A percentile compares a stretch with the other conserved stretches of the same genome.
Evolutionary conservation across 495 filamentous ascomycete genomes (phyloP).

Genomic region (Chaetomium cochliodes): DNA sequence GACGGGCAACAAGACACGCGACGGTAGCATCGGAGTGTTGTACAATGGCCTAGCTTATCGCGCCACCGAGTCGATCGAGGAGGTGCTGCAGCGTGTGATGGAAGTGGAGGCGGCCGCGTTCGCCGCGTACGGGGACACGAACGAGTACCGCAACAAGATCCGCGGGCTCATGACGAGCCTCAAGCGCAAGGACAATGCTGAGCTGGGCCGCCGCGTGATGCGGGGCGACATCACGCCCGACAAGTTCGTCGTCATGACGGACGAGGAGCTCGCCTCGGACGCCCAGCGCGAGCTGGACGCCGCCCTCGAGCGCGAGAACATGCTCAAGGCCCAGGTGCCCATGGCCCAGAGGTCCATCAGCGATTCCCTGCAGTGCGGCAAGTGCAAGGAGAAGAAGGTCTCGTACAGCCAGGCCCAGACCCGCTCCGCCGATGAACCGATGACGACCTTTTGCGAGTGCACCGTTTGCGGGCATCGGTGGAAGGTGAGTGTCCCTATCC

Average conservation of each 20-base stretch:
- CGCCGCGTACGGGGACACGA: conserved; percentile 60
- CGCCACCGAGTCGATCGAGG: conserved; percentile 53
- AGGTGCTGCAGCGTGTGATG: conserved; percentile 64
- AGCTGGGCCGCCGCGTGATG: conserved; percentile 72
- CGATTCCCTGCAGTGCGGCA: conserved; percentile 79
- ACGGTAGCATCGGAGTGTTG: conserved; percentile 83
- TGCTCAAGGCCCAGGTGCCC: conserved; percentile 91
- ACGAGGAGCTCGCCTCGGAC: conserved; percentile 54
- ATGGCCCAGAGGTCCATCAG: conserved; percentile 85
- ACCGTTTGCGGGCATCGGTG: conserved; percentile 71
- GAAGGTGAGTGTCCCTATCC: conserved; percentile 53
- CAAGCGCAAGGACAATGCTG: conserved; percentile 82
- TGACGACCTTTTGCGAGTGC: conserved; percentile 82
- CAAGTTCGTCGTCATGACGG: conserved; percentile 65
- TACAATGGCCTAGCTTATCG: conserved; percentile 77
- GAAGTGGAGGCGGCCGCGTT: conserved; percentile 74
- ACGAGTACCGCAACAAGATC: conserved; percentile 78
- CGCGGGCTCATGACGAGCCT: conserved; percentile 90
- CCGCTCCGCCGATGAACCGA: conserved; percentile 86
- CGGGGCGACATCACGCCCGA: conserved; percentile 66
- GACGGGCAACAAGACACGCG: conserved; percentile 68
- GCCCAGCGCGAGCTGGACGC: conserved; percentile 75
- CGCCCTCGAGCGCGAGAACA: conserved; percentile 79
- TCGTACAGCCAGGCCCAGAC: conserved; percentile 96
- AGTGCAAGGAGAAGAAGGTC: conserved; percentile 89